These are phyloP conservation scores for Ceratocystis alfenasii DNA, from an alignment of 2,329 filamentous ascomycete species.

Conservation along the genomic window DNA sequence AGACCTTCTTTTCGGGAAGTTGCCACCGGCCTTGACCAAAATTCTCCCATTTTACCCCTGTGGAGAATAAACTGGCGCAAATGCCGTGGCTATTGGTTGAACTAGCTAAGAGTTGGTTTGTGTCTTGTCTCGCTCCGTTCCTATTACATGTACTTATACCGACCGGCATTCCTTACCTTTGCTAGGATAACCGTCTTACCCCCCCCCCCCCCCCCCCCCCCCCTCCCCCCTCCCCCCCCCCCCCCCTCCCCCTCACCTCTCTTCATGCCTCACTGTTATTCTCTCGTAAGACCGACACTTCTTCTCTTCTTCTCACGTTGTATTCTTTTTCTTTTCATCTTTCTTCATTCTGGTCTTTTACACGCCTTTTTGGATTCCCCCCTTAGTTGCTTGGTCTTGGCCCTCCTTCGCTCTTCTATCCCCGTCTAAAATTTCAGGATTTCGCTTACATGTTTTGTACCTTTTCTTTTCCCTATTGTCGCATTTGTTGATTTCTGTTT, in stretches of 20 bases:
- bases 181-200: too few species aligned
- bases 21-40: not conserved
- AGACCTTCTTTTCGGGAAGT: not conserved
- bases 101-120: too few species aligned
- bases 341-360: conserved; percentile 13
- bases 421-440: not conserved
- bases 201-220: too few species aligned
- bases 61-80: too few species aligned
- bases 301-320: not conserved
- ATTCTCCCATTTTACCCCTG: too few species aligned
- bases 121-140: too few species aligned
- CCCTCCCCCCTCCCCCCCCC: not conserved
- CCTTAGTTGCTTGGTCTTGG: not conserved
- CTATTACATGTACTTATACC: too few species aligned
- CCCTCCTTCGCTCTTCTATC: not conserved
- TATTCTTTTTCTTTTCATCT: conserved; percentile 13
- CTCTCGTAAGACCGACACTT: not conserved
- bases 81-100: too few species aligned
- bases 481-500: not conserved
- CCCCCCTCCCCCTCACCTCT: not conserved
- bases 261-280: not conserved
- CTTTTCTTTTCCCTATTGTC: not conserved
- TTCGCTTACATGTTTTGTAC: not conserved
- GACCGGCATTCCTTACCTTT: too few species aligned
- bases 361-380: not conserved